Conservation (phyloP, 1,284 basidiomycete species). For the Inonotus obliquus region DNA sequence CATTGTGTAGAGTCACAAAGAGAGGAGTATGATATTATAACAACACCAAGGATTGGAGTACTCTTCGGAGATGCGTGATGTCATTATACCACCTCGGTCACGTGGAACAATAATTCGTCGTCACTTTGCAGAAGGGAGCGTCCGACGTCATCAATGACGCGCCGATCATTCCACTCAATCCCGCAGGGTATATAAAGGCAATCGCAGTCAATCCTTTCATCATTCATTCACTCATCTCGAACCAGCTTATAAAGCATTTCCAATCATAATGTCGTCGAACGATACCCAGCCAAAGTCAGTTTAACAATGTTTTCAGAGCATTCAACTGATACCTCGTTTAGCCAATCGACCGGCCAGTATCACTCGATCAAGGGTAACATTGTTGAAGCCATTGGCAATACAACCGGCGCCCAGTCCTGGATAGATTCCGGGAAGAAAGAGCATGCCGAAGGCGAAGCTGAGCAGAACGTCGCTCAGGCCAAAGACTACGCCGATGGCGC, state of each 20-base stretch:
- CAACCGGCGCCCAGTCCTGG: slow-evolving; percentile 44
- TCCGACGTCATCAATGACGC: not conserved
- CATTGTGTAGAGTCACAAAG: too few relatives aligned
- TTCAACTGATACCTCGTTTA: slow-evolving; percentile 21
- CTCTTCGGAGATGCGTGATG: too few relatives aligned
- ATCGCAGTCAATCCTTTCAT: not conserved
- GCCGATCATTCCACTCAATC: not conserved
- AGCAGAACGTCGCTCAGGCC: slow-evolving; percentile 50
- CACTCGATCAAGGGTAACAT: slow-evolving; percentile 57
- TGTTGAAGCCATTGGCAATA: slow-evolving; percentile 55
- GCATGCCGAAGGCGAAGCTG: slow-evolving; percentile 60
- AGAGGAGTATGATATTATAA: not conserved
- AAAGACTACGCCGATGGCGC: slow-evolving; percentile 55
- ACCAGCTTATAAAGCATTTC: not conserved
- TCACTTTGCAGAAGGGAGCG: not conserved
- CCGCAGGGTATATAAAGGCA: not conserved
- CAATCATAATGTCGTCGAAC: slow-evolving; percentile 1
- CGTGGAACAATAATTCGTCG: too few relatives aligned
- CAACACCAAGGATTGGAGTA: too few relatives aligned
- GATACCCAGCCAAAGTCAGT: slow-evolving; percentile 3
- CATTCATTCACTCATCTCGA: not conserved
- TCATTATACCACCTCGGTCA: too few relatives aligned
- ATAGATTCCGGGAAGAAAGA: slow-evolving; percentile 57
- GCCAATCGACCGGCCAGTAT: slow-evolving; percentile 59
- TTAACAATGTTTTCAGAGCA: not conserved